Evolutionary conservation across 2,329 filamentous ascomycete genomes (phyloP).

Genomic region (Colletotrichum somersetense): DNA sequence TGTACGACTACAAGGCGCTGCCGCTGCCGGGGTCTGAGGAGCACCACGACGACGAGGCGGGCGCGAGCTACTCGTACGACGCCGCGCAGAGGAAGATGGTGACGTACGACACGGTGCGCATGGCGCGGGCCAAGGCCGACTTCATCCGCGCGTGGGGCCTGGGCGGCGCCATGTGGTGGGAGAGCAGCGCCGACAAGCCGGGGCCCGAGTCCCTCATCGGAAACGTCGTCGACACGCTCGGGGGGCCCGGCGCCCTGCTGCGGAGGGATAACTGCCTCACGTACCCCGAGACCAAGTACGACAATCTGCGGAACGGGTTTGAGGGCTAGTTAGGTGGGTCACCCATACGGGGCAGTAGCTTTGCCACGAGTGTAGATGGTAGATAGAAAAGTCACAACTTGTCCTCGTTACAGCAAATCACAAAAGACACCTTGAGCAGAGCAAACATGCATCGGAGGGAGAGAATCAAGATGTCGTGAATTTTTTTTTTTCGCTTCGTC

Average conservation of each 20-base stretch:
- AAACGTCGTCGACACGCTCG: constrained; percentile 71
- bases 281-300: constrained; percentile 77
- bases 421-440: not conserved
- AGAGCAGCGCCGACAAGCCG: constrained; percentile 81
- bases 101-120: constrained; percentile 79
- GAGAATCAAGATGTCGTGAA: constrained; percentile 37
- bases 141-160: constrained; percentile 77
- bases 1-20: constrained; percentile 90
- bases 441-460: not conserved
- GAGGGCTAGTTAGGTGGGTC: constrained; percentile 45
- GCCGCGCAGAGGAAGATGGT: constrained; percentile 74
- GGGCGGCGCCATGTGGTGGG: constrained; percentile 98
- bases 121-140: constrained; percentile 77
- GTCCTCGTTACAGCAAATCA: too few species aligned
- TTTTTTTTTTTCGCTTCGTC: constrained; percentile 42
- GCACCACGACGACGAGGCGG: constrained; percentile 70
- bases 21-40: constrained; percentile 77
- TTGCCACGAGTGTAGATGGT: not conserved
- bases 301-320: constrained; percentile 74
- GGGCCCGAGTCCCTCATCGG: constrained; percentile 76
- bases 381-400: not conserved
- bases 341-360: not conserved
- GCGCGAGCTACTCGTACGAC: constrained; percentile 85
- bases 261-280: constrained; percentile 69
- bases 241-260: constrained; percentile 64